A percentile compares a stretch with the other conserved stretches of the same genome.
These are phyloP conservation scores for Gracilaria caudata DNA, from an alignment of 23 red algal genomes.

Conservation along the genomic window DNA sequence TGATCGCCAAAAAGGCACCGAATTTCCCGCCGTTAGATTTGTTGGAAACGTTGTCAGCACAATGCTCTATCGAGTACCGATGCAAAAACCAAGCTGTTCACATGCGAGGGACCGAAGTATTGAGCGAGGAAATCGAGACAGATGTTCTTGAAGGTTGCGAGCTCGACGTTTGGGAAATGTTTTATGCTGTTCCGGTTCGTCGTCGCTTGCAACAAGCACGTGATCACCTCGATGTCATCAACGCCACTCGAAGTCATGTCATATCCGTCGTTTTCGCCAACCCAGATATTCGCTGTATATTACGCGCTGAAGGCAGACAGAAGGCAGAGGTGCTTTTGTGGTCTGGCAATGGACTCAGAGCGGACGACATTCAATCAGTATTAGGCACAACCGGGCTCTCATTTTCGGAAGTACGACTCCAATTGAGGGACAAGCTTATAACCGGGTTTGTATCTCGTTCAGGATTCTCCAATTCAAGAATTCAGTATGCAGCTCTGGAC, in stretches of 20 bases:
- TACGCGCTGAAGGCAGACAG: background rate
- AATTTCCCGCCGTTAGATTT: too few relatives aligned
- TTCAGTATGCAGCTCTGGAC: constrained; percentile 32
- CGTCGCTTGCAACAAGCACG: constrained; percentile 36
- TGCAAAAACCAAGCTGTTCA: background rate
- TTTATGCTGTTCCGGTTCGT: constrained; percentile 37
- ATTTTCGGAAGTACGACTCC: background rate
- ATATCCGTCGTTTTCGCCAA: constrained; percentile 42
- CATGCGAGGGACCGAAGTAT: constrained; percentile 1
- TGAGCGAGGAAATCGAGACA: background rate
- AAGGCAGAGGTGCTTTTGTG: background rate
- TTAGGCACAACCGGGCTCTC: background rate
- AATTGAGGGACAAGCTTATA: background rate
- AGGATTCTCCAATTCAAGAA: constrained; percentile 8
- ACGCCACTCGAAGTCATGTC: constrained; percentile 3
- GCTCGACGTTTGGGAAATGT: constrained; percentile 54
- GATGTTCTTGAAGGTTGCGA: background rate
- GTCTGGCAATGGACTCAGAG: background rate
- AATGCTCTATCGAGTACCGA: constrained; percentile 34
- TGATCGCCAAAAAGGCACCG: background rate
- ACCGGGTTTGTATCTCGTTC: constrained; percentile 27
- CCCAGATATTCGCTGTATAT: background rate
- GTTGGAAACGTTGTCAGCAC: constrained; percentile 12
- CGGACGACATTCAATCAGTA: background rate
- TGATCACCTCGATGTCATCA: constrained; percentile 1